Conservation (phyloP, 2,329 filamentous ascomycete genomes). For the Cladosporium sp. region DNA sequence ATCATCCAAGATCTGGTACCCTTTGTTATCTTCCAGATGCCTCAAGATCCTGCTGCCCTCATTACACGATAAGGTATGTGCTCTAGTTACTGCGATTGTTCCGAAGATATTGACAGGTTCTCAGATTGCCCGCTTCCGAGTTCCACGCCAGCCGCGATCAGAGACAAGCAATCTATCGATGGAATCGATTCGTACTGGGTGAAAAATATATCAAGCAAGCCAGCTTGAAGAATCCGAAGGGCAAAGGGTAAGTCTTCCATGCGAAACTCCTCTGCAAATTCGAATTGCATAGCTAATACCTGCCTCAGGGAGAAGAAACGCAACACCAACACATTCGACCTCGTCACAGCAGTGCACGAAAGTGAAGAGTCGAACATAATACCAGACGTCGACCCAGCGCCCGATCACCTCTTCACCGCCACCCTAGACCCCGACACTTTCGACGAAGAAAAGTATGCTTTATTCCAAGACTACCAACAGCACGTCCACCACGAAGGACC, state of each 20-base stretch:
- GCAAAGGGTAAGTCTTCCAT: constrained; percentile 52
- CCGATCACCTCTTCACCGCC: constrained; percentile 63
- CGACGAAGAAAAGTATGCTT: constrained; percentile 67
- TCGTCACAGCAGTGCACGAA: constrained; percentile 64
- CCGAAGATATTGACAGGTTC: neutral
- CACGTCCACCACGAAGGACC: constrained; percentile 65
- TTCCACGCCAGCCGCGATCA: constrained; percentile 68
- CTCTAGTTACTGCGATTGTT: neutral
- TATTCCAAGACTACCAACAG: constrained; percentile 72
- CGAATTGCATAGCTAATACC: neutral
- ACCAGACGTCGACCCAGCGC: constrained; percentile 27
- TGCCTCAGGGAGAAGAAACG: constrained; percentile 51
- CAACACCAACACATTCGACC: constrained; percentile 62
- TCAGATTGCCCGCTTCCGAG: constrained; percentile 57
- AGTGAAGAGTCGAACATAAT: constrained; percentile 54
- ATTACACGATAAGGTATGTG: constrained; percentile 67
- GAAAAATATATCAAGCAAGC: constrained; percentile 62
- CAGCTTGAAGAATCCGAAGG: constrained; percentile 60
- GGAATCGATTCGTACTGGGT: constrained; percentile 67
- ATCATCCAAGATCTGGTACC: constrained; percentile 41
- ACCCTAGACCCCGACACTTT: constrained; percentile 66
- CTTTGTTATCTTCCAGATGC: constrained; percentile 76
- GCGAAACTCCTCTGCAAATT: neutral
- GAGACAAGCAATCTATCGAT: constrained; percentile 69
- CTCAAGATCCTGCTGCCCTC: constrained; percentile 78